Evolutionary conservation across 768 basidiomycete species (phyloP).

Genomic region (Ramaria sp.): DNA sequence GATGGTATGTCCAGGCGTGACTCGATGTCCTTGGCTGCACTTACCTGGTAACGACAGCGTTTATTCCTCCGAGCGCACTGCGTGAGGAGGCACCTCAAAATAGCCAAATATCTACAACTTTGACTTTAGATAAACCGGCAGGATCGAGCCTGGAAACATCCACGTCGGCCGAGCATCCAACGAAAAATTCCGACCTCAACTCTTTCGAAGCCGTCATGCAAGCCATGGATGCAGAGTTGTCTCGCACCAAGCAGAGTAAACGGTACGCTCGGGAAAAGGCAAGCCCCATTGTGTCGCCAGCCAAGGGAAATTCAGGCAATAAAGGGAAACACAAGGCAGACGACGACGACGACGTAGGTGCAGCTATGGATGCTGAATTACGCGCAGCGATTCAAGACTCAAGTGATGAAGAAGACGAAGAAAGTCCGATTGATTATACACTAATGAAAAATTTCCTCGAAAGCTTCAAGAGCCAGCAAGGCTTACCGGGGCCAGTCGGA

Average conservation of each 20-base stretch:
- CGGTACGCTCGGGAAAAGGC: background rate
- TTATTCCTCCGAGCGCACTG: slow-evolving; percentile 33
- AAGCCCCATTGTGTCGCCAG: background rate
- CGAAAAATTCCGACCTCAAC: slow-evolving; percentile 61
- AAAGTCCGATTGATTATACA: slow-evolving; percentile 63
- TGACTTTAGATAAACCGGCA: slow-evolving; percentile 3
- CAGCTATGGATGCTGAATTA: slow-evolving; percentile 86
- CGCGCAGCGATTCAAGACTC: slow-evolving; percentile 44
- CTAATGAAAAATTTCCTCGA: slow-evolving; percentile 96
- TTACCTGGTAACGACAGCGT: slow-evolving; percentile 31
- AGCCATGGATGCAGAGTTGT: slow-evolving; percentile 84
- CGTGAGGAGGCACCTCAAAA: background rate
- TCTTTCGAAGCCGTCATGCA: slow-evolving; percentile 96
- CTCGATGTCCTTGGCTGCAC: background rate
- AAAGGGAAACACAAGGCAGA: slow-evolving; percentile 41
- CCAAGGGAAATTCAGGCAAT: slow-evolving; percentile 11
- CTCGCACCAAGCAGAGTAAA: slow-evolving; percentile 28
- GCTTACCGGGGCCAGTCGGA: slow-evolving; percentile 83
- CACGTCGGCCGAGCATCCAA: slow-evolving; percentile 17
- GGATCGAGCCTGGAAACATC: background rate
- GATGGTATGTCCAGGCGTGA: slow-evolving; percentile 55
- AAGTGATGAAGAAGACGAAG: slow-evolving; percentile 43
- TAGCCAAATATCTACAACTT: background rate
- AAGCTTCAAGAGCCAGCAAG: slow-evolving; percentile 88
- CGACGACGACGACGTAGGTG: slow-evolving; percentile 57